Evolutionary conservation across 2,329 filamentous ascomycete species (phyloP).

Genomic region (Pseudogymnoascus destructans): DNA sequence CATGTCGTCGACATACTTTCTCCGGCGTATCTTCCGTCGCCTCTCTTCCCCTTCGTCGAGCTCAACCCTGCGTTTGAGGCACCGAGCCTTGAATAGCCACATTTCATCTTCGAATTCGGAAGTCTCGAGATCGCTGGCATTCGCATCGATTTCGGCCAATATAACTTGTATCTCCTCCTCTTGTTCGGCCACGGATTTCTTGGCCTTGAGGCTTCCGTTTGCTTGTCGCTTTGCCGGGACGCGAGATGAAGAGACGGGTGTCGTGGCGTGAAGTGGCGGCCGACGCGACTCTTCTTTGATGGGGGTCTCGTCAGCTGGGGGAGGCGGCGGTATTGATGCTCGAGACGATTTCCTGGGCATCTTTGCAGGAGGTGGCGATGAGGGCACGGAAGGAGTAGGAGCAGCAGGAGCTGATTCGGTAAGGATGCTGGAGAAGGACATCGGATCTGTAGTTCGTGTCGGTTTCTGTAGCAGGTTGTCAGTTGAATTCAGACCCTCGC

Average conservation of each 20-base stretch:
- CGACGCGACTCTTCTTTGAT: slow-evolving; percentile 8
- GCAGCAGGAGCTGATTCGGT: slow-evolving; percentile 61
- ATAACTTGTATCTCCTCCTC: slow-evolving; percentile 56
- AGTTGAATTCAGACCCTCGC: background rate
- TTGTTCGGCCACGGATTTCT: slow-evolving; percentile 47
- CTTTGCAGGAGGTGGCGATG: slow-evolving; percentile 30
- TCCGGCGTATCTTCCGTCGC: slow-evolving; percentile 49
- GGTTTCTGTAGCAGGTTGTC: slow-evolving; percentile 40
- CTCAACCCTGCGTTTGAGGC: slow-evolving; percentile 56
- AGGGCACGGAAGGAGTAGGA: slow-evolving; percentile 26
- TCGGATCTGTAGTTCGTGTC: slow-evolving; percentile 66
- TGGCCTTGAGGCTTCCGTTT: slow-evolving; percentile 43
- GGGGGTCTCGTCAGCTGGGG: slow-evolving; percentile 19
- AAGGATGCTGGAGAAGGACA: slow-evolving; percentile 93
- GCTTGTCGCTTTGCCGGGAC: slow-evolving; percentile 28
- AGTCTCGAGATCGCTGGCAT: slow-evolving; percentile 44
- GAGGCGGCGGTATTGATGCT: slow-evolving; percentile 15
- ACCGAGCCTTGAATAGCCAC: slow-evolving; percentile 38
- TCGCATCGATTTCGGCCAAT: slow-evolving; percentile 45
- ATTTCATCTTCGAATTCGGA: slow-evolving; percentile 36
- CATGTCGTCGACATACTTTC: slow-evolving; percentile 45
- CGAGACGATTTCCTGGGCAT: slow-evolving; percentile 20
- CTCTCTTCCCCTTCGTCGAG: slow-evolving; percentile 48
- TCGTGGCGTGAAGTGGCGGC: slow-evolving; percentile 26
- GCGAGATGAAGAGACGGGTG: slow-evolving; percentile 32